Evolutionary conservation across 2,329 filamentous ascomycete species (phyloP), one percentile per base, ranked within the genome.

Genomic region (Neoscytalidium dimidiatum): DNA sequence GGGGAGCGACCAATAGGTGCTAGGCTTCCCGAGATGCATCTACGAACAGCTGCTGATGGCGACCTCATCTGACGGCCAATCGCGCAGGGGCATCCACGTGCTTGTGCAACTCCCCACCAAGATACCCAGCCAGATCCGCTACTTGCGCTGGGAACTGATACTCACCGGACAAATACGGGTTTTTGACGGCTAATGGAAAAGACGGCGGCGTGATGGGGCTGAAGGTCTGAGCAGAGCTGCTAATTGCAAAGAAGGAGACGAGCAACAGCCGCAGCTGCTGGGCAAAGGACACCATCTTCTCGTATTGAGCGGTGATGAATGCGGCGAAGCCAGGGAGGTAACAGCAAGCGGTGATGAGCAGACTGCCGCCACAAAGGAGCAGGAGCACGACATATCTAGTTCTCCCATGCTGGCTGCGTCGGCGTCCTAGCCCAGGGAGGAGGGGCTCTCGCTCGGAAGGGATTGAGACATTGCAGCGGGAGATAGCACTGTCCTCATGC

Each of bases 111-210:
- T 46, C 56, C 28, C 56, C 56, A 60, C 56, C 41, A 11, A 46
- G 11, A n/a, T n/a, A 35, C 26, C 35, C 53, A 44, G 33, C 23
- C 38, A 21, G 53, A 19, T 5, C 17, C 53, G 43, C 53, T 19
- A 33, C 17, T 31, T 43, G 6, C 35, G 21, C 14, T n/a, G 33
- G 23, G 52, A 26, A 26, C 26, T 11, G 35, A 17, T 26, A 46
- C 61, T 62, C 66, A 73, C 72, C 69, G 57, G 78, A 80, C 17
- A 80, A 71, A 66, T 80, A 81, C 38, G 79, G 79, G 65, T 77
- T 80, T 41, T 76, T 75, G 17, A 81, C 80, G 9, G 79, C 80
- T 51, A 81, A 67, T 2, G 79, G 79, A 68, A 80, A 81, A 1
- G 80, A 80, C 4, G 79, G 80, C 8, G 79, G 78, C 26, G 72